phyloP scores from a whole-genome alignment of 2,329 filamentous ascomycete genomes.

The Fusarium armeniacum region DNA sequence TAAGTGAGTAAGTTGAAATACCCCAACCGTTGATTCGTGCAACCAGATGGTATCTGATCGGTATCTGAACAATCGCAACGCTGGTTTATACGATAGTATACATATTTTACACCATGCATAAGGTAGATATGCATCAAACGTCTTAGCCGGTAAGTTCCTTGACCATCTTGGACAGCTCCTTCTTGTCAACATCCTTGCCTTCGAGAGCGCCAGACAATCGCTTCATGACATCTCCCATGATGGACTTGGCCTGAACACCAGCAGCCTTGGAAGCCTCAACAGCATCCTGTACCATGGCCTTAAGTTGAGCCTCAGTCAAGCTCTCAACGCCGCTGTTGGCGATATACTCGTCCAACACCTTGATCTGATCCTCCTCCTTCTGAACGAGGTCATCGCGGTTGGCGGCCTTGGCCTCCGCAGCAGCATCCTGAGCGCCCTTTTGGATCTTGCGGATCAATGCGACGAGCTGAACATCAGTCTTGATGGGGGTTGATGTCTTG shows the following conservation, averaged over 20 bases:
- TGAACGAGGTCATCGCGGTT: constrained; percentile 77
- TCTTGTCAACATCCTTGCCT: constrained; percentile 75
- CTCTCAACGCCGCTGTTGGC: constrained; percentile 70
- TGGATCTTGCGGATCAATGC: constrained; percentile 75
- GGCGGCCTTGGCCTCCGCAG: constrained; percentile 73
- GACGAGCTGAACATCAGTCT: constrained; percentile 77
- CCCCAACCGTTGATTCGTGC: constrained; percentile 10
- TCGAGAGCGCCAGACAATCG: constrained; percentile 68
- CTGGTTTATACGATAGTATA: constrained; percentile 39
- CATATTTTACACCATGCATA: constrained; percentile 44
- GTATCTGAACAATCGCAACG: constrained; percentile 13
- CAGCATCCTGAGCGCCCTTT: constrained; percentile 69
- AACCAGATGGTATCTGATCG: constrained; percentile 28
- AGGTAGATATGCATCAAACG: neutral
- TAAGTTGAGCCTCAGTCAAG: constrained; percentile 71
- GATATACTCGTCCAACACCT: constrained; percentile 75
- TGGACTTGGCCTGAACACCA: constrained; percentile 60
- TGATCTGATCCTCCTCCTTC: constrained; percentile 76
- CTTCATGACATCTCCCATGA: constrained; percentile 75
- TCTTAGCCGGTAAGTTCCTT: constrained; percentile 61
- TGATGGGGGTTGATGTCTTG: constrained; percentile 78
- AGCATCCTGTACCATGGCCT: constrained; percentile 64
- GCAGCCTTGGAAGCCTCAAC: constrained; percentile 66
- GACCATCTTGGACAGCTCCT: constrained; percentile 71
- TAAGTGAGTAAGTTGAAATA: neutral